Conservation (phyloP, 2,329 filamentous ascomycete genomes). For the Xylariaceae sp. region DNA sequence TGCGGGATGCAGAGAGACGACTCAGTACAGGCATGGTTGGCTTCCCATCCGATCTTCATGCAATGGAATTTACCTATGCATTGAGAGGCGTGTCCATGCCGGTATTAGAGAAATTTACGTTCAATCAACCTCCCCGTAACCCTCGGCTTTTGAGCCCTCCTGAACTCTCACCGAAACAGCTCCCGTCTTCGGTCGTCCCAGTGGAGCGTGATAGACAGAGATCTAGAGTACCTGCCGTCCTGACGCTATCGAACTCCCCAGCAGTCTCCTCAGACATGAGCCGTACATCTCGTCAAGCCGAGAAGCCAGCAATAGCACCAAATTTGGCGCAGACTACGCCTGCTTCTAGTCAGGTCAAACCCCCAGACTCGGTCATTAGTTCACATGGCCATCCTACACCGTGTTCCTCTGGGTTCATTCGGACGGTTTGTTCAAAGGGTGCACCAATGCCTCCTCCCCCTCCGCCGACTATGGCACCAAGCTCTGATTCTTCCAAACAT, state of each 20-base stretch:
- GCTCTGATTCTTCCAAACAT: conserved; percentile 6
- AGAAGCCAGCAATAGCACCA: conserved; percentile 8
- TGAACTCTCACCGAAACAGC: conserved; percentile 35
- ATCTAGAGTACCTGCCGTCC: neutral
- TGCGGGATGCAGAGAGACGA: conserved; percentile 26
- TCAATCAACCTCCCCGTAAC: conserved; percentile 27
- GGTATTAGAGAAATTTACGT: conserved; percentile 32
- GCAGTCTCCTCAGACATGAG: conserved; percentile 7
- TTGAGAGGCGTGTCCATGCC: conserved; percentile 34
- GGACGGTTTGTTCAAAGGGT: conserved; percentile 7
- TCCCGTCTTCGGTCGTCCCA: conserved; percentile 24
- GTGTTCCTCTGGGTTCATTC: neutral
- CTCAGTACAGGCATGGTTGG: conserved; percentile 33
- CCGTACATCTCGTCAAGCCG: conserved; percentile 5
- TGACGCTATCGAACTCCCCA: neutral
- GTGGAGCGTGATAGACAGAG: conserved; percentile 1
- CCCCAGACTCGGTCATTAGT: conserved; percentile 9
- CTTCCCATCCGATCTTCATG: conserved; percentile 27
- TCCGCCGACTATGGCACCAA: conserved; percentile 11
- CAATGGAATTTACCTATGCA: conserved; percentile 28
- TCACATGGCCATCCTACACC: conserved; percentile 2
- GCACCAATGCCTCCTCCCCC: conserved; percentile 24
- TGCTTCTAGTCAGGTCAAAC: conserved; percentile 5
- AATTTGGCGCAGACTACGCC: neutral
- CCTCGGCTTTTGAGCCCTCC: conserved; percentile 29